A percentile compares a stretch with the other conserved stretches of the same genome.
Evolutionary conservation across 2,329 filamentous ascomycete genomes (phyloP).

Genomic region (Aspergillus spinulosporus): DNA sequence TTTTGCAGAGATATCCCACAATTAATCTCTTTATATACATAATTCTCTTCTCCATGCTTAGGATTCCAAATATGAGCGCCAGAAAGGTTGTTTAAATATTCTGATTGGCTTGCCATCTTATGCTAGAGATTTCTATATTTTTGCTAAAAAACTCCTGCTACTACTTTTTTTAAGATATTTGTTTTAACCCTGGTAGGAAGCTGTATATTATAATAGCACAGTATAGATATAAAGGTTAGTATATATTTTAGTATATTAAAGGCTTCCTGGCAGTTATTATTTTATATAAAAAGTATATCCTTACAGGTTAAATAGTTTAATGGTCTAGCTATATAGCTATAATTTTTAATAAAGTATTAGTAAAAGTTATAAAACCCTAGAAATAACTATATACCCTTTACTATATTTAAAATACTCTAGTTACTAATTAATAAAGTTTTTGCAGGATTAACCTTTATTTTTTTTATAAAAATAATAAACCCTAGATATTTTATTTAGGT

Average conservation of each 20-base stretch:
- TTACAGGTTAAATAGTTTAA: background rate
- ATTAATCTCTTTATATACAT: no score
- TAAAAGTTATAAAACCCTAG: constrained; percentile 3
- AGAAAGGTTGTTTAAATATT: no score
- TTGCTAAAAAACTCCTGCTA: background rate
- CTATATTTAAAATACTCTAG: no score
- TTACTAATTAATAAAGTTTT: no score
- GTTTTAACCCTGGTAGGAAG: background rate
- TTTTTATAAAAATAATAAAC: constrained; percentile 1
- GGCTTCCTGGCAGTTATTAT: background rate
- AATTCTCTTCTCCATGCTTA: no score
- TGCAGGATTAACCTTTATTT: background rate
- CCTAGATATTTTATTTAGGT: constrained; percentile 3
- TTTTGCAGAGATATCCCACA: no score
- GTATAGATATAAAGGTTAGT: background rate
- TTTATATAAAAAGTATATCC: background rate
- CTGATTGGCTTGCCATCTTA: no score
- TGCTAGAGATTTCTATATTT: background rate
- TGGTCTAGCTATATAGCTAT: background rate
- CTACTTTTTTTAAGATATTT: background rate
- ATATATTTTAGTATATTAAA: background rate
- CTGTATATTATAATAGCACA: background rate
- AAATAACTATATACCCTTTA: no score
- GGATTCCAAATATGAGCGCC: no score
- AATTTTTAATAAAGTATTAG: background rate